Evolutionary conservation across 2,329 filamentous ascomycete genomes (phyloP).

Genomic region (Phaeosphaeriaceae sp.): DNA sequence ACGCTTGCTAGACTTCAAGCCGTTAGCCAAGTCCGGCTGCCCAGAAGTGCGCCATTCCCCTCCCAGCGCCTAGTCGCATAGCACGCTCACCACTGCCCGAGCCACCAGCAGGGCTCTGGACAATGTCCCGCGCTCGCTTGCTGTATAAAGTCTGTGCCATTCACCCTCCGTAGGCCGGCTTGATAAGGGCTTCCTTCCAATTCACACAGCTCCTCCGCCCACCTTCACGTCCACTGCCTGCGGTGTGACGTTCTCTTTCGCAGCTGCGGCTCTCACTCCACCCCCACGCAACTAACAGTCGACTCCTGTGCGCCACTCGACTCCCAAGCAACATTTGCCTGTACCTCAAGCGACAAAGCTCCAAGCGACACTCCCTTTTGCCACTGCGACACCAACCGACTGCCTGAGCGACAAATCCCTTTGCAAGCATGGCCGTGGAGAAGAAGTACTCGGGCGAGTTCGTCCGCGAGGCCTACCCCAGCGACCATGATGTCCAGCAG

Average conservation of each 20-base stretch:
- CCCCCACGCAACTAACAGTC: slow-evolving; percentile 21
- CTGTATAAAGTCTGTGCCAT: slow-evolving; percentile 35
- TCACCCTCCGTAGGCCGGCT: slow-evolving; percentile 11
- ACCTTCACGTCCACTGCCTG: slow-evolving; percentile 24
- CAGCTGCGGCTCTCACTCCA: slow-evolving; percentile 24
- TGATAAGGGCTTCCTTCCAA: slow-evolving; percentile 23
- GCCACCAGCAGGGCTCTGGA: slow-evolving; percentile 27
- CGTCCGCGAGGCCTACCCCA: slow-evolving; percentile 30
- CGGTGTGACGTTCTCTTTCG: slow-evolving; percentile 30
- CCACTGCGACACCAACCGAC: slow-evolving; percentile 19
- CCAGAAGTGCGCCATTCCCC: slow-evolving; percentile 17
- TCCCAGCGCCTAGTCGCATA: slow-evolving; percentile 13
- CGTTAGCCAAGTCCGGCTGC: slow-evolving; percentile 25
- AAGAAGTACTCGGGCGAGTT: slow-evolving; percentile 43
- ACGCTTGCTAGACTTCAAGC: slow-evolving; percentile 13
- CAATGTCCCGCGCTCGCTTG: slow-evolving; percentile 27
- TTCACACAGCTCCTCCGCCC: slow-evolving; percentile 16
- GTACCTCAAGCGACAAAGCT: slow-evolving; percentile 13
- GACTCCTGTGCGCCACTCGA: slow-evolving; percentile 11
- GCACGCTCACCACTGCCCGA: slow-evolving; percentile 32
- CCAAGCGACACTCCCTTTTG: slow-evolving; percentile 23
- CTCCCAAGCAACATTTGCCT: slow-evolving; percentile 21
- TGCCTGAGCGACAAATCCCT: slow-evolving; percentile 25
- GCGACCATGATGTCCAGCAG: slow-evolving; percentile 35
- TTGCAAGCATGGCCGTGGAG: slow-evolving; percentile 39